Percentiles rank a stretch among this genome's conserved stretches.
These are phyloP conservation scores for Favolaschia claudopus DNA, from an alignment of 768 basidiomycete genomes.

Conservation along the genomic window DNA sequence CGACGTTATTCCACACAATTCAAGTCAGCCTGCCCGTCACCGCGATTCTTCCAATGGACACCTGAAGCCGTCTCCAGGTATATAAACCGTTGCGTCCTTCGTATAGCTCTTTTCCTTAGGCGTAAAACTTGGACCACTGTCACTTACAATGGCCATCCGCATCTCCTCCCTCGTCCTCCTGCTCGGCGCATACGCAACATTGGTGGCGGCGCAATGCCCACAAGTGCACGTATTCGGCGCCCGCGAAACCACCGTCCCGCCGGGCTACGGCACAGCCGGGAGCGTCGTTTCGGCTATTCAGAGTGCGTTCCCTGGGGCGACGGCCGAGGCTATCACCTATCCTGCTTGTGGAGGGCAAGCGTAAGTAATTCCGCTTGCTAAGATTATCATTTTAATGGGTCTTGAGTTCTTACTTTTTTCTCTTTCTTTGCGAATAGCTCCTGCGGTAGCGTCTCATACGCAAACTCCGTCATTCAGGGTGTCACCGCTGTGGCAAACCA, in stretches of 20 bases:
- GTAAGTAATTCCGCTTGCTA: too few species aligned
- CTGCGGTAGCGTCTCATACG: conserved; percentile 42
- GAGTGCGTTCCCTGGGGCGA: conserved; percentile 37
- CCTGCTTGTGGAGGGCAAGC: conserved; percentile 46
- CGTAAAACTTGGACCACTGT: too few species aligned
- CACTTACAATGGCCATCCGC: conserved; percentile 13
- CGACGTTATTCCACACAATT: too few species aligned
- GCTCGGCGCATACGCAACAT: conserved; percentile 13
- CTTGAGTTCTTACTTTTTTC: too few species aligned
- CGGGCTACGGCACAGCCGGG: conserved; percentile 41
- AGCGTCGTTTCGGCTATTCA: conserved; percentile 38
- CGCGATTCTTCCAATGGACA: too few species aligned
- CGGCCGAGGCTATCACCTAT: conserved; percentile 42
- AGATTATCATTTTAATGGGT: too few species aligned
- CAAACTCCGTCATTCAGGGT: conserved; percentile 38
- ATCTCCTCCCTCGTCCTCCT: conserved; percentile 20
- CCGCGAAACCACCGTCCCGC: conserved; percentile 41
- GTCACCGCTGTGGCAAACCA: conserved; percentile 38
- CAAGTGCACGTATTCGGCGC: conserved; percentile 44
- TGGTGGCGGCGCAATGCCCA: conserved; percentile 34
- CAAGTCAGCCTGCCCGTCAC: too few species aligned
- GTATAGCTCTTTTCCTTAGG: too few species aligned
- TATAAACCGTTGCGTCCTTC: too few species aligned
- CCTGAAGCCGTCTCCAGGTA: too few species aligned
- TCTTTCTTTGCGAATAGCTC: too few species aligned